phyloP scores from a whole-genome alignment of 345 rosid genomes.

The Jatropha curcas region DNA sequence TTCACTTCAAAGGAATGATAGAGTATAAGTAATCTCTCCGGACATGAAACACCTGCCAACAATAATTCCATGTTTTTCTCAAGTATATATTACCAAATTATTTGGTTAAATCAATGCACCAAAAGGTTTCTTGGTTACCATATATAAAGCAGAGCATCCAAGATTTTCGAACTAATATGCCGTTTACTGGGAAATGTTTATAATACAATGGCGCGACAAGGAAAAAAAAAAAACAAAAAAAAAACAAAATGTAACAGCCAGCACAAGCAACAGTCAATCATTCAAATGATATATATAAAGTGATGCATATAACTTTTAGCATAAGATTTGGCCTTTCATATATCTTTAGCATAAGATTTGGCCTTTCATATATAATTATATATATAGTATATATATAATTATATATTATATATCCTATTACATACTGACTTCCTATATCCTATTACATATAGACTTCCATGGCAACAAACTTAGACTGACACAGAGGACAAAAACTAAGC shows the following conservation, averaged over 20 bases:
- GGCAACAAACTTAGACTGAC: conserved; percentile 73
- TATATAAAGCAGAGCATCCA: not conserved
- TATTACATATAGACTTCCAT: conserved; percentile 80
- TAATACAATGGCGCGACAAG: not conserved
- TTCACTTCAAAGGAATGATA: too few relatives aligned
- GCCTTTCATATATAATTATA: conserved; percentile 7
- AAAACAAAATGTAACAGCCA: too few relatives aligned
- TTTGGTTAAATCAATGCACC: not conserved
- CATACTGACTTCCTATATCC: conserved; percentile 65
- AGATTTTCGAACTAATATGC: not conserved
- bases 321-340: conserved; percentile 24
- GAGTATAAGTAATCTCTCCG: too few relatives aligned
- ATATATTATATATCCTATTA: conserved; percentile 39
- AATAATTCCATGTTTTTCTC: not conserved
- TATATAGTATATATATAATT: too few relatives aligned
- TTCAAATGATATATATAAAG: conserved; percentile 24
- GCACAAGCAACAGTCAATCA: conserved; percentile 6
- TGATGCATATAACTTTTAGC: conserved; percentile 20
- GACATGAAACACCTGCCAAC: not conserved
- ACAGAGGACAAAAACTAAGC: conserved; percentile 81
- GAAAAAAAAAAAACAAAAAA: too few relatives aligned
- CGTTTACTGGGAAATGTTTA: not conserved
- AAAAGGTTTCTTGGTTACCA: not conserved
- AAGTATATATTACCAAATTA: not conserved
- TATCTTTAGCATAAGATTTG: conserved; percentile 19